phyloP scores from a whole-genome alignment of 2,329 filamentous ascomycete genomes.

The Calonectria pseudoreteaudii region DNA sequence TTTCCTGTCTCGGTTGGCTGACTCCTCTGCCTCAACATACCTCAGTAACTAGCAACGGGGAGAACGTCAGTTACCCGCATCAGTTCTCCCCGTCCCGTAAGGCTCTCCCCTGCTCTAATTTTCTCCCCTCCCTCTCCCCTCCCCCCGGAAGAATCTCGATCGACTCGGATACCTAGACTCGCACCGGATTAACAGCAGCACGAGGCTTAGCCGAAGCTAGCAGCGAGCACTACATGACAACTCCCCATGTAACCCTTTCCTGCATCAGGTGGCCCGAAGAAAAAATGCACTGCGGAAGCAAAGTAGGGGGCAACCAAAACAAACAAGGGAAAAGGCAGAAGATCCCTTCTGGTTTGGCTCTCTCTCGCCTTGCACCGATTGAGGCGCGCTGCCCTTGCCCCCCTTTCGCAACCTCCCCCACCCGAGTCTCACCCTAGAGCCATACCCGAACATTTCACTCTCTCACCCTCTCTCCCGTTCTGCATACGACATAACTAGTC shows the following conservation, averaged over 20 bases:
- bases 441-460: constrained; percentile 17
- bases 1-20: neutral
- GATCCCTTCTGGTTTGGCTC: constrained; percentile 35
- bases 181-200: neutral
- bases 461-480: neutral
- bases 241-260: constrained; percentile 21
- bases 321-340: constrained; percentile 32
- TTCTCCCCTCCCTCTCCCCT: neutral
- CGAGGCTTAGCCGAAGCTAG: neutral
- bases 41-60: constrained; percentile 3
- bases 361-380: constrained; percentile 29
- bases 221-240: neutral
- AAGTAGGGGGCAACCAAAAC: constrained; percentile 17
- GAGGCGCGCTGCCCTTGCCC: constrained; percentile 23
- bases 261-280: constrained; percentile 20
- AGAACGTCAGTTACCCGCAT: constrained; percentile 1
- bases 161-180: constrained; percentile 7
- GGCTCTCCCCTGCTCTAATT: neutral
- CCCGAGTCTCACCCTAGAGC: constrained; percentile 20
- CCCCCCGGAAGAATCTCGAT: constrained; percentile 2
- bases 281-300: constrained; percentile 5
- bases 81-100: neutral
- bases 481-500: constrained; percentile 9
- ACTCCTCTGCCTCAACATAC: neutral
- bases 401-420: constrained; percentile 1